phyloP scores from a whole-genome alignment of 768 basidiomycete genomes.

The Boletus sp. region DNA sequence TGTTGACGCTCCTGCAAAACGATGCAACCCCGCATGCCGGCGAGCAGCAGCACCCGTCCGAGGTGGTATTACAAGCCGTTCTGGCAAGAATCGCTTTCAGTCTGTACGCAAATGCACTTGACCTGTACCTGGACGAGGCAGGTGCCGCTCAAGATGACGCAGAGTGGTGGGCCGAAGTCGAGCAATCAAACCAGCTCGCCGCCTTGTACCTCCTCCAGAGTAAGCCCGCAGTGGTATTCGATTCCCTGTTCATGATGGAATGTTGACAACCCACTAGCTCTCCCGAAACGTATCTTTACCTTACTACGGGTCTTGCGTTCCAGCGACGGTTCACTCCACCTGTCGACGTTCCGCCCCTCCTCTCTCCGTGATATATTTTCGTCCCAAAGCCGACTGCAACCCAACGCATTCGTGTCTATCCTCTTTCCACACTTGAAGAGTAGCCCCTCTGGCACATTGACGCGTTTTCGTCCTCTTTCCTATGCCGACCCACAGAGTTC shows the following conservation, averaged over 20 bases:
- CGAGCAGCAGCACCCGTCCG: slow-evolving; percentile 3
- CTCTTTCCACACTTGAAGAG: slow-evolving; percentile 63
- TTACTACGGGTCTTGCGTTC: slow-evolving; percentile 42
- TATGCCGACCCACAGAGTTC: slow-evolving; percentile 1
- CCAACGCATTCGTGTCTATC: slow-evolving; percentile 49
- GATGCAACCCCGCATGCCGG: not conserved
- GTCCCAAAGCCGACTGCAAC: slow-evolving; percentile 42
- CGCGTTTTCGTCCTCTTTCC: slow-evolving; percentile 12
- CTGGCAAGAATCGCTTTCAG: slow-evolving; percentile 49
- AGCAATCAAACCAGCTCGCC: slow-evolving; percentile 53
- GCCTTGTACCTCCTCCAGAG: slow-evolving; percentile 76
- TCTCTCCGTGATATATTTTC: slow-evolving; percentile 50
- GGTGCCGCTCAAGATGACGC: slow-evolving; percentile 69
- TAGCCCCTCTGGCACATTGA: slow-evolving; percentile 26
- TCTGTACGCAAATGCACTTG: slow-evolving; percentile 63
- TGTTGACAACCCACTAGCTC: slow-evolving; percentile 17
- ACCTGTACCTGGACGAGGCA: slow-evolving; percentile 64
- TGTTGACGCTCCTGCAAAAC: slow-evolving; percentile 14
- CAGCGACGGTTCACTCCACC: slow-evolving; percentile 44
- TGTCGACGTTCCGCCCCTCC: slow-evolving; percentile 45
- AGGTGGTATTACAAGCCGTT: slow-evolving; percentile 33
- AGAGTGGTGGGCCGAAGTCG: slow-evolving; percentile 80
- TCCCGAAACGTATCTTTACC: slow-evolving; percentile 24
- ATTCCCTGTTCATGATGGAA: not conserved
- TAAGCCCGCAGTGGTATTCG: slow-evolving; percentile 35